phyloP scores from a whole-genome alignment of 2,329 filamentous ascomycete species.

The Epichloe glyceriae region DNA sequence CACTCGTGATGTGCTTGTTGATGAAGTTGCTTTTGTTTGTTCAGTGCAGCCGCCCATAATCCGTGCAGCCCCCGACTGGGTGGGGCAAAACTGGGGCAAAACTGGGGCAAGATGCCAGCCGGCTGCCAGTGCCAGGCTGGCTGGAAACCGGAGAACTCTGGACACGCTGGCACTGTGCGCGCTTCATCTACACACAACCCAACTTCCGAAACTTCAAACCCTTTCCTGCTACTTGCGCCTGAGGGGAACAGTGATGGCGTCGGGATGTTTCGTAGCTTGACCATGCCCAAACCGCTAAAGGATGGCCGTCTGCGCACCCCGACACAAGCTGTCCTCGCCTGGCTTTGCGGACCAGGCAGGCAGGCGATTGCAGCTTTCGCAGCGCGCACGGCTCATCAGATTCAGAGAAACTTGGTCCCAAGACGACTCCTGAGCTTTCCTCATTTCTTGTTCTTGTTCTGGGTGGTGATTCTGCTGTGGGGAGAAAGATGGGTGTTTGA shows the following conservation, averaged over 20 bases:
- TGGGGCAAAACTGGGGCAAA: too few relatives aligned
- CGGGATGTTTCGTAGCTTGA: slow-evolving; percentile 13
- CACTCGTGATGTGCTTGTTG: too few relatives aligned
- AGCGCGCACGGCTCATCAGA: slow-evolving; percentile 14
- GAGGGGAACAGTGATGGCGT: slow-evolving; percentile 15
- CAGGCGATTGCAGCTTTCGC: slow-evolving; percentile 20
- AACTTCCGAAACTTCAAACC: neutral
- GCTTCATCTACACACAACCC: neutral
- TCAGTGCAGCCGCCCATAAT: too few relatives aligned
- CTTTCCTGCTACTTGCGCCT: neutral
- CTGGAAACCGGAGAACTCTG: too few relatives aligned
- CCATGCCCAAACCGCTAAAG: slow-evolving; percentile 4
- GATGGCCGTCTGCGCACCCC: slow-evolving; percentile 3
- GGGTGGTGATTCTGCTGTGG: slow-evolving; percentile 69
- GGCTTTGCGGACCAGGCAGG: slow-evolving; percentile 28
- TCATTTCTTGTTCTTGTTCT: slow-evolving; percentile 56
- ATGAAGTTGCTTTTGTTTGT: too few relatives aligned
- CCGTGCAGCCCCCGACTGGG: too few relatives aligned
- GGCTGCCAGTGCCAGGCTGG: too few relatives aligned
- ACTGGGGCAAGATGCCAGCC: too few relatives aligned
- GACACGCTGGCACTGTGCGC: neutral
- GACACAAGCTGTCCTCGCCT: slow-evolving; percentile 12
- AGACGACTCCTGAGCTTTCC: slow-evolving; percentile 47
- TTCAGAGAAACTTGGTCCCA: slow-evolving; percentile 31
- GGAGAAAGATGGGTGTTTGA: slow-evolving; percentile 72